Conservation (phyloP, 352 stramenopile genomes). For the Globisporangium takayamanum region DNA sequence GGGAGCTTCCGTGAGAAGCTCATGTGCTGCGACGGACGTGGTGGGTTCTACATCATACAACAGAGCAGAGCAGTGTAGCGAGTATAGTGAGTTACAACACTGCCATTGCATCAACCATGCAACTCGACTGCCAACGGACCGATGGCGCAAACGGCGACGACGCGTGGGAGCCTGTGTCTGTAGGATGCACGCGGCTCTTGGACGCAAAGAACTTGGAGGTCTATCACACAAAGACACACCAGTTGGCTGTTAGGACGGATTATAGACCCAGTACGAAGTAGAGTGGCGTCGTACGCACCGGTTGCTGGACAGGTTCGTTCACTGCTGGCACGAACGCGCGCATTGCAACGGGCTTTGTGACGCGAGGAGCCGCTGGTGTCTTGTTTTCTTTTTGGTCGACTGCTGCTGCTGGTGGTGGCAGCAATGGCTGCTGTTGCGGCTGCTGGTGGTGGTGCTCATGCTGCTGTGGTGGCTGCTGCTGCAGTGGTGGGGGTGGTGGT, state of each 20-base stretch:
- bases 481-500: not conserved
- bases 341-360: slow-evolving; percentile 11
- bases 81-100: not conserved
- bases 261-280: no score
- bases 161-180: not conserved
- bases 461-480: not conserved
- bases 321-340: slow-evolving; percentile 1
- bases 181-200: not conserved
- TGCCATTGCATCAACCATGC: not conserved
- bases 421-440: not conserved
- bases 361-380: not conserved
- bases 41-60: not conserved
- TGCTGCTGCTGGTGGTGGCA: no score
- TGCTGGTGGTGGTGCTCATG: not conserved
- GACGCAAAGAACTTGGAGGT: slow-evolving; percentile 1
- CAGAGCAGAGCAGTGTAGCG: not conserved
- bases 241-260: no score
- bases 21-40: slow-evolving; percentile 1
- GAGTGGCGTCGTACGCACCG: not conserved
- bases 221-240: slow-evolving; percentile 2
- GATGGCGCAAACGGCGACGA: slow-evolving; percentile 3
- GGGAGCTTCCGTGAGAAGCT: slow-evolving; percentile 8
- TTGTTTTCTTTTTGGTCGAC: slow-evolving; percentile 10
- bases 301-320: not conserved
- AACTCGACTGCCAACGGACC: not conserved